phyloP scores from a whole-genome alignment of 192 early-diverging fungal genomes.

The Polychytrium aggregatum region DNA sequence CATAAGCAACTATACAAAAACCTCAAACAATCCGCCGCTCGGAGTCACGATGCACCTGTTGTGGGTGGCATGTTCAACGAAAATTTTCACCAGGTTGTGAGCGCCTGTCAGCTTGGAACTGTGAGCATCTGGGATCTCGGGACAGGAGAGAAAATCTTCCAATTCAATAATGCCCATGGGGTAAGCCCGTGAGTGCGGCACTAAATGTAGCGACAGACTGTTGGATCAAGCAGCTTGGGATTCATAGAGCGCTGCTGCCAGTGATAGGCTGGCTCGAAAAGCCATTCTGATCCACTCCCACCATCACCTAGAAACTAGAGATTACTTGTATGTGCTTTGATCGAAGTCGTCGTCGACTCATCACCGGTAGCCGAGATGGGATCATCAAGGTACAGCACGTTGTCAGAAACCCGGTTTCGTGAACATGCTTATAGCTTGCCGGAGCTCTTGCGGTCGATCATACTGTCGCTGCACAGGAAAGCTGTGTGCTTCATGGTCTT shows the following conservation, averaged over 20 bases:
- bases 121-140: conserved; percentile 46
- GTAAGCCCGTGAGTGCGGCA: conserved; percentile 11
- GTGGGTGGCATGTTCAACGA: conserved; percentile 48
- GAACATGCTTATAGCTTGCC: too few relatives aligned
- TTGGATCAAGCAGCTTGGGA: too few relatives aligned
- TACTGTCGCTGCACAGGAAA: too few relatives aligned
- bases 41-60: conserved; percentile 37
- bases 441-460: too few relatives aligned
- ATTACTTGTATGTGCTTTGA: conserved; percentile 56
- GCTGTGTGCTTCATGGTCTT: too few relatives aligned
- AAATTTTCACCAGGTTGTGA: conserved; percentile 53
- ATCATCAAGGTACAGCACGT: conserved; percentile 38
- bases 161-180: conserved; percentile 50
- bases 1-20: conserved; percentile 31
- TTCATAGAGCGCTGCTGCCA: too few relatives aligned
- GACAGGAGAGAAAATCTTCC: conserved; percentile 43
- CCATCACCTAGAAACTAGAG: conserved; percentile 45
- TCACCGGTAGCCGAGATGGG: conserved; percentile 49
- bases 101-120: conserved; percentile 34
- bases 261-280: too few relatives aligned
- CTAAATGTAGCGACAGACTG: not conserved
- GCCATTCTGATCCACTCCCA: too few relatives aligned
- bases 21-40: conserved; percentile 17
- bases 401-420: too few relatives aligned
- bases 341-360: conserved; percentile 33